These are phyloP conservation scores for Limnanthes douglasii DNA, from an alignment of 345 rosid species.

Conservation along the genomic window DNA sequence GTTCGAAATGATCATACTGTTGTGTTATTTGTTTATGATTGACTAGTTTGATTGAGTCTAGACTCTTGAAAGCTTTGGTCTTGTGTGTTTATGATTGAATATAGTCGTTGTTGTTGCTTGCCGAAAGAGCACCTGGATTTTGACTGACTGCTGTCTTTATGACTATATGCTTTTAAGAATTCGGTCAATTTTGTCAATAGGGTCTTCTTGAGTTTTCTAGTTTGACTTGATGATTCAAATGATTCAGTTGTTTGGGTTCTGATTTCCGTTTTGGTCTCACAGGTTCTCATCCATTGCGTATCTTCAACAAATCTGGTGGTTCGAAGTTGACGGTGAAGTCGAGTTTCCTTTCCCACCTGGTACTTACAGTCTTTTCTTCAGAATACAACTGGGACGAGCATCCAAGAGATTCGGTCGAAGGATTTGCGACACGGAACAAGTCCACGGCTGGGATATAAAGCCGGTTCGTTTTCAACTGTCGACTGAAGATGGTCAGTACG, in stretches of 20 bases:
- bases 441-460: slow-evolving; percentile 90
- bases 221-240: too few species aligned
- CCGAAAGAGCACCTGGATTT: too few species aligned
- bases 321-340: slow-evolving; percentile 73
- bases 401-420: slow-evolving; percentile 55
- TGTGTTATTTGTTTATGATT: too few species aligned
- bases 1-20: too few species aligned
- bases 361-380: slow-evolving; percentile 66
- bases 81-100: too few species aligned
- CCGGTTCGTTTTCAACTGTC: slow-evolving; percentile 80
- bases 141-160: too few species aligned
- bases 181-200: too few species aligned
- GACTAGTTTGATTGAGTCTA: neutral
- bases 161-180: too few species aligned
- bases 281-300: slow-evolving; percentile 74
- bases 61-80: neutral
- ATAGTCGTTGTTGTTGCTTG: too few species aligned
- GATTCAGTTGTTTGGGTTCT: too few species aligned
- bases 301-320: slow-evolving; percentile 97
- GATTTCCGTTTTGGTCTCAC: slow-evolving; percentile 5
- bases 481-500: slow-evolving; percentile 74
- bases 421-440: slow-evolving; percentile 50
- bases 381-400: slow-evolving; percentile 64
- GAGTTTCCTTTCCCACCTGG: slow-evolving; percentile 91
- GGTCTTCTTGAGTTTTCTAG: too few species aligned